phyloP scores from a whole-genome alignment of 2,329 filamentous ascomycete genomes.

The Colletotrichum sp. region DNA sequence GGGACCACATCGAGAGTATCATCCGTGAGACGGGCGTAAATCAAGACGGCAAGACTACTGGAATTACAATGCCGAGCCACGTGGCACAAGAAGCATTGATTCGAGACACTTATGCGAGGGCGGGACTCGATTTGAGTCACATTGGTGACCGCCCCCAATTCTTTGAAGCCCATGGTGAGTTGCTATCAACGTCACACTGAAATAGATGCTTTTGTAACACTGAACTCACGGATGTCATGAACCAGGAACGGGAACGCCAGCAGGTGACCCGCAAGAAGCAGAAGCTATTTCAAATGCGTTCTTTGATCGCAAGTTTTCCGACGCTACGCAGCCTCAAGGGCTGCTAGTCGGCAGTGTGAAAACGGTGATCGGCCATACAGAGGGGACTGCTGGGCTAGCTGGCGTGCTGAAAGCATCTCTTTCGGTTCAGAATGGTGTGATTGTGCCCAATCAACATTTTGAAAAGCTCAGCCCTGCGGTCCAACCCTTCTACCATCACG shows the following conservation, averaged over 20 bases:
- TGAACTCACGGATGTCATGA: neutral
- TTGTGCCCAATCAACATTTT: constrained; percentile 36
- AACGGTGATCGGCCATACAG: constrained; percentile 31
- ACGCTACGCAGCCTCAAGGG: neutral
- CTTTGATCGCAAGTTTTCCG: neutral
- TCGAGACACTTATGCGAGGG: constrained; percentile 27
- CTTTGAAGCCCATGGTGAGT: constrained; percentile 38
- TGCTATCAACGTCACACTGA: constrained; percentile 34
- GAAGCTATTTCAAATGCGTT: constrained; percentile 27
- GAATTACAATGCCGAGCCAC: constrained; percentile 40
- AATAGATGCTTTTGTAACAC: neutral
- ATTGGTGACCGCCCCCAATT: constrained; percentile 15
- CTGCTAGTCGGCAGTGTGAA: constrained; percentile 30
- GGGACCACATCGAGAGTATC: constrained; percentile 28
- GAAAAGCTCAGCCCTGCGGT: constrained; percentile 30
- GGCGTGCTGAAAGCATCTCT: constrained; percentile 29
- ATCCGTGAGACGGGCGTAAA: constrained; percentile 27
- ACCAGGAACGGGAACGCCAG: constrained; percentile 39
- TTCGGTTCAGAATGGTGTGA: constrained; percentile 21
- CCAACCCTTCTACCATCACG: constrained; percentile 23
- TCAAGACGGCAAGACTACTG: constrained; percentile 26
- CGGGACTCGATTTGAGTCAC: constrained; percentile 9
- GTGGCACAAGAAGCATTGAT: constrained; percentile 32
- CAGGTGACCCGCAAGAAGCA: constrained; percentile 42
- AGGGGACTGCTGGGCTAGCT: constrained; percentile 29